Evolutionary conservation across 768 basidiomycete species (phyloP).

Genomic region (Dioszegia crocea): DNA sequence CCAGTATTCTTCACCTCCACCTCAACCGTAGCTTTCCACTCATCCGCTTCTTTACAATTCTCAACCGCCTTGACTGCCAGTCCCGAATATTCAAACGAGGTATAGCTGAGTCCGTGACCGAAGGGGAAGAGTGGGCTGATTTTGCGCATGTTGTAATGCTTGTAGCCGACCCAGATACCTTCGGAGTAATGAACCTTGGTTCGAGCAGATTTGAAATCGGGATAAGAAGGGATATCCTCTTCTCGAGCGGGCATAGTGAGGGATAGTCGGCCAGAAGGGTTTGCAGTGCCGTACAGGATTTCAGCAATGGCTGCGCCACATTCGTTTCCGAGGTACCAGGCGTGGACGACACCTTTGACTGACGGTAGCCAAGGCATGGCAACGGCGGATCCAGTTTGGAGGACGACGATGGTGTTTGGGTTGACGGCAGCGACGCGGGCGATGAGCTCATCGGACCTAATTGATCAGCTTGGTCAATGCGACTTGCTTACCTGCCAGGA

Average conservation of each 20-base stretch:
- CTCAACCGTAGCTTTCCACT: constrained; percentile 19
- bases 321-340: constrained; percentile 46
- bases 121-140: constrained; percentile 65
- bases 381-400: constrained; percentile 50
- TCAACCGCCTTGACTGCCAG: constrained; percentile 47
- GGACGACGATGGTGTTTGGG: constrained; percentile 20
- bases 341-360: constrained; percentile 58
- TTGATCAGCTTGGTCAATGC: constrained; percentile 50
- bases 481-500: constrained; percentile 55
- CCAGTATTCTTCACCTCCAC: constrained; percentile 58
- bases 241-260: constrained; percentile 57
- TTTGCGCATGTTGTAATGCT: constrained; percentile 49
- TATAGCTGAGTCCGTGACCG: constrained; percentile 72
- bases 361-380: constrained; percentile 66
- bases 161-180: constrained; percentile 41
- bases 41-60: constrained; percentile 9
- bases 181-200: constrained; percentile 19
- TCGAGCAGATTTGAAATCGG: constrained; percentile 52
- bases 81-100: constrained; percentile 59
- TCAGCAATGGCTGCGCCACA: constrained; percentile 33
- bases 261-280: constrained; percentile 37
- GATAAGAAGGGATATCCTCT: constrained; percentile 62
- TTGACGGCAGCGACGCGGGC: constrained; percentile 18
- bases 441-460: constrained; percentile 29
- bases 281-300: constrained; percentile 33